Conservation (phyloP, 2,329 filamentous ascomycete species). For the Lojkania enalia region DNA sequence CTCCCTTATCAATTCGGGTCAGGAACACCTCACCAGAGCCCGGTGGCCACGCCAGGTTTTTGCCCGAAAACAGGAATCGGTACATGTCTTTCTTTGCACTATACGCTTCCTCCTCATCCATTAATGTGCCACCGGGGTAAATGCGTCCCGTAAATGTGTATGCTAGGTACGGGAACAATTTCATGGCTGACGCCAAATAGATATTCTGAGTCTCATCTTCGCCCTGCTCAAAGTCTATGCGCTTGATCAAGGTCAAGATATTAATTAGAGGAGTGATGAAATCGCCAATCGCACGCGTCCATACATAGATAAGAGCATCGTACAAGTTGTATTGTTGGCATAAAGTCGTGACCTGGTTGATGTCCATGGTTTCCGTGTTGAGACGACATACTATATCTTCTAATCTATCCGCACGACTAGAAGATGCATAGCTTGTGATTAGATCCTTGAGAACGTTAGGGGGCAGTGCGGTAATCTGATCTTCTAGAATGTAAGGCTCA, state of each 20-base stretch:
- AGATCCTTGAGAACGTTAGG: conserved; percentile 84
- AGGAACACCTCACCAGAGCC: conserved; percentile 63
- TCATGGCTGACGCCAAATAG: conserved; percentile 73
- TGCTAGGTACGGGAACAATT: conserved; percentile 92
- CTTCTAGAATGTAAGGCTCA: conserved; percentile 84
- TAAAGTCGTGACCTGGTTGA: conserved; percentile 86
- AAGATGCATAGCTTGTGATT: conserved; percentile 77
- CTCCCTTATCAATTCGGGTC: conserved; percentile 57
- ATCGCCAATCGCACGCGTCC: conserved; percentile 87
- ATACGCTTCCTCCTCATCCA: conserved; percentile 72
- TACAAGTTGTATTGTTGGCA: conserved; percentile 93
- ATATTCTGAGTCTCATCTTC: conserved; percentile 63
- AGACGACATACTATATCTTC: conserved; percentile 96
- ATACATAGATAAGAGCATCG: conserved; percentile 94
- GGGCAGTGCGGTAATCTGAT: conserved; percentile 73
- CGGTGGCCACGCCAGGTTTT: conserved; percentile 73
- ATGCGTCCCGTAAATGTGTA: conserved; percentile 85
- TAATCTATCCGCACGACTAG: conserved; percentile 73
- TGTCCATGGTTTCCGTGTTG: conserved; percentile 85
- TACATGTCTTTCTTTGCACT: conserved; percentile 88
- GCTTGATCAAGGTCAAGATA: conserved; percentile 65
- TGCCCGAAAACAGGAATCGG: conserved; percentile 89
- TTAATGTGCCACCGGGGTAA: conserved; percentile 82
- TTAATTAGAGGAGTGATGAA: conserved; percentile 91
- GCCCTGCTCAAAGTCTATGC: conserved; percentile 56